Evolutionary conservation across 1,284 basidiomycete genomes (phyloP).

Genomic region (Ganoderma lucidum): DNA sequence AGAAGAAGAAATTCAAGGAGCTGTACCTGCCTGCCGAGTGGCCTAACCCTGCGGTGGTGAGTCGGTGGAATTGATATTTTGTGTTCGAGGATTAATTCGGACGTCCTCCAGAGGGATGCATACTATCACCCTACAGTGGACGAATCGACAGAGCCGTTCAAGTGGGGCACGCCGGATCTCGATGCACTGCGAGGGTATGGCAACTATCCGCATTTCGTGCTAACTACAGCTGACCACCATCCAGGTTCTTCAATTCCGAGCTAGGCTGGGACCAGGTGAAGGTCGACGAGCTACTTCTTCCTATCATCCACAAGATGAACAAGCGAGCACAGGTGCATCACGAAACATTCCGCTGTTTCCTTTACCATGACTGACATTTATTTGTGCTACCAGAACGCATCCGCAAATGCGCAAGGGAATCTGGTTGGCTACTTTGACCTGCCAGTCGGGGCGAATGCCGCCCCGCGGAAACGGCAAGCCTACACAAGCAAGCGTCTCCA

Average conservation of each 20-base stretch:
- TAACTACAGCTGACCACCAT: not conserved
- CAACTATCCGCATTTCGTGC: not conserved
- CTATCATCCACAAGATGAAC: conserved; percentile 92
- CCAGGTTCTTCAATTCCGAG: conserved; percentile 85
- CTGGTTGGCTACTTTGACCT: conserved; percentile 70
- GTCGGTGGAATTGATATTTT: conserved; percentile 36
- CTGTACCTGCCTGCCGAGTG: conserved; percentile 88
- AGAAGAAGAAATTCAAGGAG: conserved; percentile 92
- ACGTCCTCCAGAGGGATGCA: conserved; percentile 75
- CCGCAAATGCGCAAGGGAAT: conserved; percentile 79
- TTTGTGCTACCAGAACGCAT: conserved; percentile 53
- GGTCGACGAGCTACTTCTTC: conserved; percentile 91
- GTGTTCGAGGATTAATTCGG: not conserved
- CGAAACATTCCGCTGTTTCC: not conserved
- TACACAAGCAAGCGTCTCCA: conserved; percentile 91
- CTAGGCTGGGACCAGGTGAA: conserved; percentile 89
- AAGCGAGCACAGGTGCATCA: conserved; percentile 73
- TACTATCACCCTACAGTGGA: conserved; percentile 94
- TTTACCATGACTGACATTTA: not conserved
- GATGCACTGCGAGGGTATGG: conserved; percentile 86
- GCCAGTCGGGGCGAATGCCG: conserved; percentile 69
- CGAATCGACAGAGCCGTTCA: conserved; percentile 92
- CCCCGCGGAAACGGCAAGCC: conserved; percentile 80
- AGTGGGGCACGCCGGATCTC: conserved; percentile 96
- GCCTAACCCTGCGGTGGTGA: conserved; percentile 90